Conservation (phyloP, 2,329 filamentous ascomycete species). For the Neophaeococcomyces aloes region DNA sequence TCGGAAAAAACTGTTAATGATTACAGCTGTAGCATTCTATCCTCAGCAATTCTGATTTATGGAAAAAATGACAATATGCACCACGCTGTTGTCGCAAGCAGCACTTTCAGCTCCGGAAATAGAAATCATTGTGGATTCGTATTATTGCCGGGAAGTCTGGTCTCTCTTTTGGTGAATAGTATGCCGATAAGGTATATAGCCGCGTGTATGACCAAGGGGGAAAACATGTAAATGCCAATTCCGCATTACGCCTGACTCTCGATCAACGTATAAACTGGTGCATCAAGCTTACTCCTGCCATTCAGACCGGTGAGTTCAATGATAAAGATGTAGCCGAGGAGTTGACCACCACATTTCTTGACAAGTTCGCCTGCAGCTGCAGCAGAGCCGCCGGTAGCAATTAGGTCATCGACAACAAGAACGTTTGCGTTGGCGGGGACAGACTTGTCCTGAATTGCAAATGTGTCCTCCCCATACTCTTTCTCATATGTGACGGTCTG, state of each 20-base stretch:
- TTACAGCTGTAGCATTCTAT: too few relatives aligned
- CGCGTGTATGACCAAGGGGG: too few relatives aligned
- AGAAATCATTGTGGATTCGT: too few relatives aligned
- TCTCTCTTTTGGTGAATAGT: too few relatives aligned
- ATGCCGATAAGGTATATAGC: too few relatives aligned
- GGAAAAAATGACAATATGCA: too few relatives aligned
- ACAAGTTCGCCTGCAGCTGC: conserved; percentile 79
- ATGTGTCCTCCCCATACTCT: conserved; percentile 90
- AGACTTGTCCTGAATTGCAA: conserved; percentile 86
- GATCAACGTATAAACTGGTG: conserved; percentile 74
- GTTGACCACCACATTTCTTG: conserved; percentile 69
- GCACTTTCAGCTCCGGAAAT: too few relatives aligned
- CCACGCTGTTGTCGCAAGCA: too few relatives aligned
- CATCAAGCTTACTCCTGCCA: conserved; percentile 78
- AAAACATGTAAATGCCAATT: too few relatives aligned
- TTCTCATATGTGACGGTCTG: conserved; percentile 81
- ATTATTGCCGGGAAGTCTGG: too few relatives aligned
- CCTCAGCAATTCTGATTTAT: too few relatives aligned
- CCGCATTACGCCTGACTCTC: conserved; percentile 41
- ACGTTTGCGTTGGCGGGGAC: conserved; percentile 82
- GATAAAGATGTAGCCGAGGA: conserved; percentile 87
- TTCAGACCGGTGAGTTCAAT: conserved; percentile 91
- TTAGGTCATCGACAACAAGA: conserved; percentile 92
- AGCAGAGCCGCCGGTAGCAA: conserved; percentile 92
- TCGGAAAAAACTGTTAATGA: too few relatives aligned